Percentiles rank a stretch among this genome's conserved stretches.
These are phyloP conservation scores for Phytomonas serpens DNA, from an alignment of 208 protist species.

Conservation along the genomic window DNA sequence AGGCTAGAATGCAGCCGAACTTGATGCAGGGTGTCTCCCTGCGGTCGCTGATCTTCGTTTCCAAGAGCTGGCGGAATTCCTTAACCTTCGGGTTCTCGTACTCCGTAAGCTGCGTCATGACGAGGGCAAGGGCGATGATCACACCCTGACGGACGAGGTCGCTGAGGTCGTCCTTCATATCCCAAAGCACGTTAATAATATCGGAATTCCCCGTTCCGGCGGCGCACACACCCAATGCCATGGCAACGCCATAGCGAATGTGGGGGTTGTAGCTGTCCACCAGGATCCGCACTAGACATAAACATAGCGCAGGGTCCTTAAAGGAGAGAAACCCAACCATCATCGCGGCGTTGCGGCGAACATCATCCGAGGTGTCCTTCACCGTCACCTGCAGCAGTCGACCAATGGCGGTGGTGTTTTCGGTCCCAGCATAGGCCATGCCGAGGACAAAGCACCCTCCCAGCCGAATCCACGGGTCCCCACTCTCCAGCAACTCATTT, in stretches of 20 bases:
- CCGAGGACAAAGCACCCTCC: constrained; percentile 96
- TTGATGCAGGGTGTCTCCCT: constrained; percentile 95
- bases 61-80: constrained; percentile 73
- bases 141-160: constrained; percentile 98
- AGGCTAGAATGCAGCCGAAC: constrained; percentile 96
- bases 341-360: constrained; percentile 96
- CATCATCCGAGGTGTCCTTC: constrained; percentile 97
- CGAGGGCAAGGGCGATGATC: constrained; percentile 94
- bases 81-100: constrained; percentile 84
- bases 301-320: constrained; percentile 90
- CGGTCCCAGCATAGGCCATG: constrained; percentile 96
- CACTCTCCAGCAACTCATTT: constrained; percentile 89
- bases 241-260: constrained; percentile 96
- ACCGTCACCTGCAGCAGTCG: constrained; percentile 96
- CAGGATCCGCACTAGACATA: constrained; percentile 72
- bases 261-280: constrained; percentile 98
- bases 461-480: constrained; percentile 96
- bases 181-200: constrained; percentile 93
- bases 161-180: constrained; percentile 90
- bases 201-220: constrained; percentile 93
- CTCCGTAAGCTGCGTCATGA: constrained; percentile 94
- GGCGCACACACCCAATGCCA: constrained; percentile 97
- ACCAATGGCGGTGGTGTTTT: constrained; percentile 92
- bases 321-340: constrained; percentile 98
- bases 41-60: constrained; percentile 81